These are phyloP conservation scores for Prototheca cutis DNA, from an alignment of 163 green algal genomes.

Conservation along the genomic window DNA sequence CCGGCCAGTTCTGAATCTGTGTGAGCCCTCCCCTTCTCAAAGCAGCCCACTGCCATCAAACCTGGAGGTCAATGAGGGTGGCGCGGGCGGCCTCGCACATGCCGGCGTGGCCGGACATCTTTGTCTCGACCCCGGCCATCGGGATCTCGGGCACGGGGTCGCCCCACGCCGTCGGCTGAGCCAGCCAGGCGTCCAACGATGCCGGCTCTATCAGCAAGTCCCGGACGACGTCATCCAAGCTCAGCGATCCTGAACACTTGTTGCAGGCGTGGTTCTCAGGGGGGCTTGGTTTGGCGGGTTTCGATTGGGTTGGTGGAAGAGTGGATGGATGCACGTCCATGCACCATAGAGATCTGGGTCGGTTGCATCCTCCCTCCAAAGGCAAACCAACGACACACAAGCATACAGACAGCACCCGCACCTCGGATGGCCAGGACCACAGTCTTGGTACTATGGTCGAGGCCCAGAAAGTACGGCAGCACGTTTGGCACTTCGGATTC, in stretches of 20 bases:
- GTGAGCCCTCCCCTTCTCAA: too few relatives aligned
- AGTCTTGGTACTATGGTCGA: conserved; percentile 30
- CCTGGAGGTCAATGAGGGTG: conserved; percentile 34
- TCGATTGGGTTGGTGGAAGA: too few relatives aligned
- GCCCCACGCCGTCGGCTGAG: neutral
- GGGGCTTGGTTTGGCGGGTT: too few relatives aligned
- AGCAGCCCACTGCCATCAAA: conserved; percentile 5
- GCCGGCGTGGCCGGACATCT: conserved; percentile 25
- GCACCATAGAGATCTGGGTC: neutral
- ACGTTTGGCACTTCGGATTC: conserved; percentile 20
- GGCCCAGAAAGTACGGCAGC: conserved; percentile 58
- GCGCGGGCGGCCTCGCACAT: conserved; percentile 38
- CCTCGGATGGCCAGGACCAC: conserved; percentile 55
- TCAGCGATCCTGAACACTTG: conserved; percentile 28
- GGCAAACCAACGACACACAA: neutral
- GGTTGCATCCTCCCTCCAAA: neutral
- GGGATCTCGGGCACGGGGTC: neutral
- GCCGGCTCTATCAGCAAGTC: conserved; percentile 41
- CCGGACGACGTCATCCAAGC: conserved; percentile 49
- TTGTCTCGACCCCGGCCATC: neutral
- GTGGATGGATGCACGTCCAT: too few relatives aligned
- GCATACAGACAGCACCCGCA: conserved; percentile 15
- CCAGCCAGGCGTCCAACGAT: conserved; percentile 36
- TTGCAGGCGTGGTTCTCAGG: too few relatives aligned
- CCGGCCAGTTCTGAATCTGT: too few relatives aligned